Base-by-base conservation (phyloP, 108 stramenopile species). In the Cyclotella baltica region DNA sequence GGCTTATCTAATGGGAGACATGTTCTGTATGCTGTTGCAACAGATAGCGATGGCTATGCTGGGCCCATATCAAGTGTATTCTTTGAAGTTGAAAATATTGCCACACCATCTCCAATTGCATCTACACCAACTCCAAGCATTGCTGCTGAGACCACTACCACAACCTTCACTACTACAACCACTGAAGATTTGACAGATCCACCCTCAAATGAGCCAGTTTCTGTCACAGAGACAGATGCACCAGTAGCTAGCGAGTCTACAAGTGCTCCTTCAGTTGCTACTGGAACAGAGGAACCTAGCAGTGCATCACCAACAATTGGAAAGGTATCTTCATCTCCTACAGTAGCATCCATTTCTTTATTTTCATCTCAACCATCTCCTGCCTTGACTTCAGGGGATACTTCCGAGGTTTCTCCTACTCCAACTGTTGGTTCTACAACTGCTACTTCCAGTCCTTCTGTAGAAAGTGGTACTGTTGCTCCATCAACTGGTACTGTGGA, bases 11-110 rank as follows among this genome's bases (percentile, higher is more conserved):
- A 70, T 6, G 73, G 75, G 8, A 67, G 55, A 52, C 84, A 85
- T 38, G 34, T 13, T 20, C 51, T 87, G 65, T 79, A 80, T 61
- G 65, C 58, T 10, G 83, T 84, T 31, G 86, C 86, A 27, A 80
- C 68, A 8, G 86, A 87, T 55, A 75, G 55, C 61, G 72, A 73
- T 72, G 83, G 72, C 37, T 84, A 81, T 47, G 31, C 35, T 31
- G 86, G 86, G 5, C 78, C 86, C 13, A 61, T 87, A n/a, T 61
- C 71, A 2, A 80, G 78, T 68, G 35, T 61, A 29, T 80, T 67
- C 50, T 68, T 80, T 59, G 67, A 73, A 6, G 59, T 80, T 18
- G 72, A 62, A 48, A 62, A 27, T 46, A 22, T 48, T 5, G 46
- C 16, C 23, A 61, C 75, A 31, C 16, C 40, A 18, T 68, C 67